Conservation (phyloP, 164 flowering plant species). For the Dillenia turbinata region DNA sequence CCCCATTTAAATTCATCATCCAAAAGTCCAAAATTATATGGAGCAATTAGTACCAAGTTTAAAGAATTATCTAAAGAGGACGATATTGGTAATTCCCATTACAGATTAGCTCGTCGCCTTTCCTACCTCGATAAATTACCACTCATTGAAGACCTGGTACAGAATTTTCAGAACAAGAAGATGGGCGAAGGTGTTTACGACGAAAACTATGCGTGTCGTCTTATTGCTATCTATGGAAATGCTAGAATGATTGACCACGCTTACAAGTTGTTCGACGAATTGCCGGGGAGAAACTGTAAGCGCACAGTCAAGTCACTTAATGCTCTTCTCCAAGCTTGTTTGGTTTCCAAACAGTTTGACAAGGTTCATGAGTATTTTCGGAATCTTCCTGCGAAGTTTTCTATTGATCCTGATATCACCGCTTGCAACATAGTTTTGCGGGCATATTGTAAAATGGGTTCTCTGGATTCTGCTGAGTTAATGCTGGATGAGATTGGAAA, state of each 20-base stretch:
- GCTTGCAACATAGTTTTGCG: conserved; percentile 43
- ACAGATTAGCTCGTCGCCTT: conserved; percentile 30
- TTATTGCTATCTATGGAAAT: conserved; percentile 44
- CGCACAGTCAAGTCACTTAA: conserved; percentile 41
- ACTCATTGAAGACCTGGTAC: conserved; percentile 24
- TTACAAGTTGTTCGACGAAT: conserved; percentile 51
- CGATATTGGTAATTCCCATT: no score
- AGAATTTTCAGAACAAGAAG: conserved; percentile 36
- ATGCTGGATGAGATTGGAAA: conserved; percentile 44
- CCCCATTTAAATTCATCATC: no score
- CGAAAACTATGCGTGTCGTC: conserved; percentile 36
- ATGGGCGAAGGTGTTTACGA: conserved; percentile 22
- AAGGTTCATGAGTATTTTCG: conserved; percentile 28
- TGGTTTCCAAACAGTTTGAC: conserved; percentile 31
- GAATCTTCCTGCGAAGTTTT: conserved; percentile 26
- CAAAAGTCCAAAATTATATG: no score
- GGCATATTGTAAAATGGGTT: conserved; percentile 37
- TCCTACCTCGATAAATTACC: conserved; percentile 19
- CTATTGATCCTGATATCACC: conserved; percentile 27
- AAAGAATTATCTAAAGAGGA: no score
- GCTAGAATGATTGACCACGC: conserved; percentile 60
- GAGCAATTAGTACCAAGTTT: no score
- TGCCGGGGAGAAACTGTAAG: conserved; percentile 36
- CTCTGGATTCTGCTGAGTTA: conserved; percentile 29
- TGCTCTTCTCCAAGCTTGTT: conserved; percentile 43